Base-by-base conservation (phyloP, 768 basidiomycete species). In the Cyclocybe aegerita region DNA sequence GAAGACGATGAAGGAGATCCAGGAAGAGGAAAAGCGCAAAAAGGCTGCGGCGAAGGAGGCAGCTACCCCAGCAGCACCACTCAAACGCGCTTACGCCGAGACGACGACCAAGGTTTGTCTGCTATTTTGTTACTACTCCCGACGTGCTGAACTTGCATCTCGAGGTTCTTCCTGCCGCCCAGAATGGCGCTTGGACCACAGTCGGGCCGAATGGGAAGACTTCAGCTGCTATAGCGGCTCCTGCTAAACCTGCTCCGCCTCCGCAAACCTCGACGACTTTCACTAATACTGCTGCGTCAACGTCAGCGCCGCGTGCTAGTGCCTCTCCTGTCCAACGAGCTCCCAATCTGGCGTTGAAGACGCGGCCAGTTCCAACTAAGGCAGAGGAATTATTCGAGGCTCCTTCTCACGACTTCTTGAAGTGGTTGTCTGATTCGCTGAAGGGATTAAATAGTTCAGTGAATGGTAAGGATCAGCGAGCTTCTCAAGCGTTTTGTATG, bases 1-100 rank as follows among this genome's bases (percentile, higher is more conserved):
- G 76, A 97, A 93, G 77, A 90, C 91, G 1, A 87, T 99, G 86
- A 98, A 96, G 74, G 94, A 99, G 73, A 99, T 99, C 36, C 92
- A 96, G 63, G 96, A 98, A 68, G 97, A 99, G 63, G 93, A 96
- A 68, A 81, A 74, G 55, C 80, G 88, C 54, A 94, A 93, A 76
- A 89, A 85, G 68, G 59, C 70, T 29, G 75, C 75, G 0, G 69
- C 72, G 6, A 86, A 85, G 65, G 83, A 89, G 23, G 23, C 23
- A 55, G 82, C 76, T 46, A 73, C 74, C 47, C 78, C 78, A 7
- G 70, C 80, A 9, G 73, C 79, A 15, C 77, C 79, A 35, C 74
- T 80, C 7, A 81, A 87, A 63, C 77, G 90, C 46, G 86, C 77
- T 4, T 89, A 95, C 60, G 90, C 90, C 4, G 92, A 93, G 51